Percentiles rank a stretch among this genome's conserved stretches.
Conservation (phyloP, 495 filamentous ascomycete species). For the Penicilliopsis zonata region DNA sequence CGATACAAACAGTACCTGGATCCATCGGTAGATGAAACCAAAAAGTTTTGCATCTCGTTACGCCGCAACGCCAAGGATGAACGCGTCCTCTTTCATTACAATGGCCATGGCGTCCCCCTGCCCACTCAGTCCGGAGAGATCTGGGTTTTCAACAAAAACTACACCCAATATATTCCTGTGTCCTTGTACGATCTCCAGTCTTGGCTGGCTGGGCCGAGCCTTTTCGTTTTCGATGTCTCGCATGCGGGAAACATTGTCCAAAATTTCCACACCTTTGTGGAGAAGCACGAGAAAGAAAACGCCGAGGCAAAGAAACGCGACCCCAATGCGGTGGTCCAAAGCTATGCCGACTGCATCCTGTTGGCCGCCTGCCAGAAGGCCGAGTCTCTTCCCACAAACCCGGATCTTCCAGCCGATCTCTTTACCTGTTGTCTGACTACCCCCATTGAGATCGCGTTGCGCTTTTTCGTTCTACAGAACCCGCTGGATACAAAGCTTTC, state of each 20-base stretch:
- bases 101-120: constrained; percentile 95
- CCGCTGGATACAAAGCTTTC: constrained; percentile 65
- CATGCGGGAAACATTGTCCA: constrained; percentile 90
- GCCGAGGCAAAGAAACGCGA: constrained; percentile 58
- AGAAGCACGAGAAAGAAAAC: constrained; percentile 86
- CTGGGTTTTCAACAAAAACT: constrained; percentile 98
- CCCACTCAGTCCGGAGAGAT: constrained; percentile 94
- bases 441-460: constrained; percentile 90
- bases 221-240: constrained; percentile 96
- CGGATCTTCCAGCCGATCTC: constrained; percentile 83
- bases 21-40: constrained; percentile 91
- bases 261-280: constrained; percentile 86
- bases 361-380: constrained; percentile 81
- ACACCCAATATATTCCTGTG: constrained; percentile 97
- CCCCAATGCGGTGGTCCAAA: constrained; percentile 57
- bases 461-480: constrained; percentile 90
- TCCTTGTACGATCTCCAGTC: constrained; percentile 91
- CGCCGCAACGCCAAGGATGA: constrained; percentile 91
- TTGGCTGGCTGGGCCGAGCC: constrained; percentile 89
- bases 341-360: constrained; percentile 72
- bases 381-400: constrained; percentile 95
- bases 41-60: constrained; percentile 84
- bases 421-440: constrained; percentile 96
- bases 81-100: constrained; percentile 92
- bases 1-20: constrained; percentile 95